Conservation (phyloP, 1,284 basidiomycete species). For the Termitomyces sp. region DNA sequence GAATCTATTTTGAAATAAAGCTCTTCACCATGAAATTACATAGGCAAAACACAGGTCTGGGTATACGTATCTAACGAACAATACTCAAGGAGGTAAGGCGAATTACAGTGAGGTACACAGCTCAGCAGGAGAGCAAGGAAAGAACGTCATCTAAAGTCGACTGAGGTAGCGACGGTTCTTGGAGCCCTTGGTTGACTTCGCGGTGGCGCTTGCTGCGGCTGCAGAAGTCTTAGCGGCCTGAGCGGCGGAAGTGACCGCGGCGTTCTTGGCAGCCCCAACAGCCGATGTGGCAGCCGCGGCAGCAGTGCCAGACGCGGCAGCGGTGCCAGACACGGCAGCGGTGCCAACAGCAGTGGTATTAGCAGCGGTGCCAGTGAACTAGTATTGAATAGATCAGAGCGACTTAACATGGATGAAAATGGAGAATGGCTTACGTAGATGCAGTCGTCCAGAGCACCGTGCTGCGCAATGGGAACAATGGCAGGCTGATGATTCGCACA, state of each 20-base stretch:
- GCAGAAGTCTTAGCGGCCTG: constrained; percentile 6
- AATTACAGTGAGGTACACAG: background rate
- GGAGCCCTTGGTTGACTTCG: background rate
- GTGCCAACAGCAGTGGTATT: constrained; percentile 12
- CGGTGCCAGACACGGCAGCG: constrained; percentile 21
- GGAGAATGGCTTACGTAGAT: constrained; percentile 42
- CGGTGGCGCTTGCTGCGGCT: background rate
- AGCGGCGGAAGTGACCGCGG: constrained; percentile 17
- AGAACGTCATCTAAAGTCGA: constrained; percentile 1
- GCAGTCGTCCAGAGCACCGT: constrained; percentile 53
- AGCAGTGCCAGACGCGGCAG: constrained; percentile 14
- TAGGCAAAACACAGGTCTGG: constrained; percentile 5
- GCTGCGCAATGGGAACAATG: constrained; percentile 58
- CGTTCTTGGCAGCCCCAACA: background rate
- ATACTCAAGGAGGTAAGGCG: constrained; percentile 5
- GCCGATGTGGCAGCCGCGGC: background rate
- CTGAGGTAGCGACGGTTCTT: constrained; percentile 7
- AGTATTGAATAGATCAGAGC: background rate
- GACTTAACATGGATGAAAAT: background rate
- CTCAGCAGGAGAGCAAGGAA: background rate
- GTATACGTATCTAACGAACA: constrained; percentile 12
- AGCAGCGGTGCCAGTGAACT: constrained; percentile 8
- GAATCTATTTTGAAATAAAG: constrained; percentile 15
- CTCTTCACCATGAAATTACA: constrained; percentile 19
- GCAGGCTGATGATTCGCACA: constrained; percentile 67